A percentile compares a stretch with the other conserved stretches of the same genome.
Conservation (phyloP, 352 stramenopile genomes). For the Phytophthora chlamydospora region DNA sequence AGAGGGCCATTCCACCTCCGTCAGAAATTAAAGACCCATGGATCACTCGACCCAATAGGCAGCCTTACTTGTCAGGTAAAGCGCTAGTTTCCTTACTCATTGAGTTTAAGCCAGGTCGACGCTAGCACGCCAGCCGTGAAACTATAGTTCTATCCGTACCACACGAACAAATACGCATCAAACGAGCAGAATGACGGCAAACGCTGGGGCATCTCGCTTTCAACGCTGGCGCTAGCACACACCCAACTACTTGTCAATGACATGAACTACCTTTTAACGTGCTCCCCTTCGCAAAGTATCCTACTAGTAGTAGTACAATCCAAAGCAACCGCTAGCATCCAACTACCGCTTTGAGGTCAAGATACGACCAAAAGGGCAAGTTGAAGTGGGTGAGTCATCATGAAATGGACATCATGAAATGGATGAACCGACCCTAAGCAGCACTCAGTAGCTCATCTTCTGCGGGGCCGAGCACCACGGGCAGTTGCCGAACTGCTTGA, state of each 20-base stretch:
- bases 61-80: constrained; percentile 88
- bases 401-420: constrained; percentile 4
- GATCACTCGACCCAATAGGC: constrained; percentile 53
- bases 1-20: constrained; percentile 79
- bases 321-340: background rate
- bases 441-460: constrained; percentile 82
- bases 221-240: no score
- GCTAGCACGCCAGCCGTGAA: background rate
- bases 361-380: constrained; percentile 7
- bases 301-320: no score
- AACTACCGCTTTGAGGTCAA: background rate
- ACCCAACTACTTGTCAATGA: no score
- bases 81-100: constrained; percentile 93
- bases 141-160: constrained; percentile 1
- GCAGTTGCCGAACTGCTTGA: constrained; percentile 86
- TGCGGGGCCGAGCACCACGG: constrained; percentile 82
- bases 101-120: constrained; percentile 85
- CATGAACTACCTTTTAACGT: no score
- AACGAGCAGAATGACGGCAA: no score
- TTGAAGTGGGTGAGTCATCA: constrained; percentile 28
- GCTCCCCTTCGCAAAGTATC: no score
- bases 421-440: background rate
- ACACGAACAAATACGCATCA: constrained; percentile 13
- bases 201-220: no score
- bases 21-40: constrained; percentile 74